A percentile compares a stretch with the other conserved stretches of the same genome.
phyloP scores from a whole-genome alignment of 129 eudicot genomes.

The Flaveria brownii region DNA sequence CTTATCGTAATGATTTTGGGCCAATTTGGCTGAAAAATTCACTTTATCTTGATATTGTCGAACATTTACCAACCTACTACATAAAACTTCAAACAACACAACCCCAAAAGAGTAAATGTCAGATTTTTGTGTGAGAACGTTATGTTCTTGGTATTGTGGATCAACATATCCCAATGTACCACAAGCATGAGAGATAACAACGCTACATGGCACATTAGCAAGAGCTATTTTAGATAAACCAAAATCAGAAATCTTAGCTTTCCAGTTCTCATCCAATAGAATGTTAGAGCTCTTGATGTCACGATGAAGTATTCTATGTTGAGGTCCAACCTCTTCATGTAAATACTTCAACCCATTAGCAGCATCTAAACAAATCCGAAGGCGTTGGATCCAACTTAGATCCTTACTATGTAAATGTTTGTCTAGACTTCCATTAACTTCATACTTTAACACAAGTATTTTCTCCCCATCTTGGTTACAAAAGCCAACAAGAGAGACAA shows the following conservation, averaged over 20 bases:
- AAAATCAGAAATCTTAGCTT: constrained; percentile 24
- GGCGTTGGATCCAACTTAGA: constrained; percentile 20
- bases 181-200: constrained; percentile 3
- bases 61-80: constrained; percentile 1
- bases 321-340: constrained; percentile 13
- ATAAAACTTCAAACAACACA: constrained; percentile 25
- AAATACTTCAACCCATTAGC: constrained; percentile 22
- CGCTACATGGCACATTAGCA: constrained; percentile 5
- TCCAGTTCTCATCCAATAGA: constrained; percentile 15
- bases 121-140: constrained; percentile 16
- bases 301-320: constrained; percentile 19
- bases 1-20: constrained; percentile 3
- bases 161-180: constrained; percentile 23
- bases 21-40: not conserved
- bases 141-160: constrained; percentile 11
- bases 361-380: constrained; percentile 19
- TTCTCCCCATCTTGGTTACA: constrained; percentile 14
- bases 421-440: constrained; percentile 21
- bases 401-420: constrained; percentile 6
- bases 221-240: constrained; percentile 29
- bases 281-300: constrained; percentile 25
- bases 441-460: constrained; percentile 17
- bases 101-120: constrained; percentile 26
- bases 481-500: constrained; percentile 26
- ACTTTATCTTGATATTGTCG: not conserved